Conservation (phyloP, 192 early-diverging fungal genomes). For the Coemansia furcata region DNA sequence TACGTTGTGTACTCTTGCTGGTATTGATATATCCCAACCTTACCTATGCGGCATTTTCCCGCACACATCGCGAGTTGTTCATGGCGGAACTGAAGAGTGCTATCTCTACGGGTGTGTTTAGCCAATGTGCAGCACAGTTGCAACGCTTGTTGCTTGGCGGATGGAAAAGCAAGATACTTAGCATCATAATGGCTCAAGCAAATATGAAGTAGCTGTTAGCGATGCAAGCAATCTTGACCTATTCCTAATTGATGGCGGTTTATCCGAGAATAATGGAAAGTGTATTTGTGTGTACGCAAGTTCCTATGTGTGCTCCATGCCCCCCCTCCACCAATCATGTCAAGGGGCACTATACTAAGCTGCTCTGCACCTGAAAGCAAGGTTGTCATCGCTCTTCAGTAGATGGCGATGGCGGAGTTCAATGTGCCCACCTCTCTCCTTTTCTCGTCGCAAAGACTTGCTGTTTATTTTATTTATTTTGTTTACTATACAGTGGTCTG, state of each 20-base stretch:
- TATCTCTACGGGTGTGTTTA: not conserved
- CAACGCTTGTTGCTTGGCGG: not conserved
- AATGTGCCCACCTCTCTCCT: not conserved
- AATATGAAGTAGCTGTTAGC: not conserved
- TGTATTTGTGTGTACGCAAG: not conserved
- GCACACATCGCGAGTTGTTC: too few relatives aligned
- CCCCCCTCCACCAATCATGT: not conserved
- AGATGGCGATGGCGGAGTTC: not conserved
- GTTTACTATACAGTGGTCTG: not conserved
- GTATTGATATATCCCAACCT: not conserved
- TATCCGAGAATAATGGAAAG: not conserved
- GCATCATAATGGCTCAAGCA: not conserved
- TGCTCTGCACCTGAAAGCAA: conserved; percentile 1
- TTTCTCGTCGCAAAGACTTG: not conserved
- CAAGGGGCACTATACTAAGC: conserved; percentile 1
- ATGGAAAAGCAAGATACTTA: not conserved
- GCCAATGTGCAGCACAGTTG: not conserved
- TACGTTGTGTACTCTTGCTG: not conserved
- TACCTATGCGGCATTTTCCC: not conserved
- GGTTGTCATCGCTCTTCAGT: not conserved
- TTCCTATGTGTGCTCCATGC: not conserved
- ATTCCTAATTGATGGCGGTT: not conserved
- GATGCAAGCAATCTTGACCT: too few relatives aligned
- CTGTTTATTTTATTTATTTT: not conserved
- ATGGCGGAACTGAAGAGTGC: too few relatives aligned